Evolutionary conservation across 164 flowering plant genomes (phyloP), one percentile per base, ranked within the genome.

Genomic region (Chimonanthus praecox): DNA sequence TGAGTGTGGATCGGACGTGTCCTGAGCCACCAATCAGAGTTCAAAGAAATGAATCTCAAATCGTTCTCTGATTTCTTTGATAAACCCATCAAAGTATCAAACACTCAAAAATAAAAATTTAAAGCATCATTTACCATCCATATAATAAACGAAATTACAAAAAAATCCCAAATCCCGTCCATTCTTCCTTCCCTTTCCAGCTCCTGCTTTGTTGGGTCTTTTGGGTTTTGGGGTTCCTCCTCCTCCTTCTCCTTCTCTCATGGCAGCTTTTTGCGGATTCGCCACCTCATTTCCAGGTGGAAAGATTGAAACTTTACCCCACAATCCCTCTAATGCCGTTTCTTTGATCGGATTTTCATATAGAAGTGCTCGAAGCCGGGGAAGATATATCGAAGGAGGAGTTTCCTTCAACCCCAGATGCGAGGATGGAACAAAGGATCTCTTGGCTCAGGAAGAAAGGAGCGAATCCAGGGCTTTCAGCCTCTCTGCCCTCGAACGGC

Each of bases 401-500:
- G 77, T 69, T 43, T 71, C 74, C 7, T 73, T 80, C n/a, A 80
- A 69, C 47, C 76, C 78, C 13, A 83, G 84, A 66, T 88, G 88
- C 70, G 90, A 89, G 45, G 78, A 73, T 54, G 73, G 67, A 43
- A 72, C 84, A 13, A 54, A 33, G 4, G 87, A 83, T 49, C 77
- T 65, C 62, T 47, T 16, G 69, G 80, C 74, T n/a, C 63, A 73
- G 58, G 72, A 58, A 10, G 82, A 71, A 15, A 72, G 67, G 49
- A 45, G 16, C 33, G 80, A 73, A 72, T 68, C 78, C 7, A 85
- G 78, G 72, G 79, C 85, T 67, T 82, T 96, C 15, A 87, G 91
- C 74, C 51, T 90, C 67, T 83, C 94, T 45, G 95, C 95, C 71
- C 94, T 94, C 54, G 94, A 92, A 70, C 91, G 82, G 86, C 97